These are phyloP conservation scores for Poronia punctata DNA, from an alignment of 495 filamentous ascomycete species.

Conservation along the genomic window DNA sequence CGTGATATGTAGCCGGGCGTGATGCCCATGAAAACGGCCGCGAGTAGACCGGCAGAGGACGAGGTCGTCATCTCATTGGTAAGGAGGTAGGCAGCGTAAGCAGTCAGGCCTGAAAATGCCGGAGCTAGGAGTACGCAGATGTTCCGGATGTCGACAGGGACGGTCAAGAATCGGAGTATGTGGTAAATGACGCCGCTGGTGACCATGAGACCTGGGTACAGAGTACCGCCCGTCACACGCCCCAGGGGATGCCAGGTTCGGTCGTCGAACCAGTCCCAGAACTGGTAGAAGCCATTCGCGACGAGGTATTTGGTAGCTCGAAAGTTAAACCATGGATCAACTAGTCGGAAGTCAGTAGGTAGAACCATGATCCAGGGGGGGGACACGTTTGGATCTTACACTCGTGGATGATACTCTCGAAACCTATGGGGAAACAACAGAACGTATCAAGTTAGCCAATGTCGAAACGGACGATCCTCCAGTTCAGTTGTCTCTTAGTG, in stretches of 20 bases:
- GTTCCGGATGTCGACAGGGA: constrained; percentile 98
- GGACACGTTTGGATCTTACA: constrained; percentile 53
- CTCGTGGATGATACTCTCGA: constrained; percentile 99
- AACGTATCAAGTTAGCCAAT: constrained; percentile 20
- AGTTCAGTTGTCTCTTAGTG: not conserved
- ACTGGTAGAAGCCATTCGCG: constrained; percentile 93
- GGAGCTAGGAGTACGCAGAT: constrained; percentile 96
- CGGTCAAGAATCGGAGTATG: constrained; percentile 77
- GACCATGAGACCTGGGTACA: constrained; percentile 98
- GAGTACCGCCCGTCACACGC: constrained; percentile 94
- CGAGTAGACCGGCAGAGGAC: constrained; percentile 88
- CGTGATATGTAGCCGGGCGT: constrained; percentile 95
- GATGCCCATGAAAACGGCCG: constrained; percentile 96
- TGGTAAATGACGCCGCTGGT: constrained; percentile 98
- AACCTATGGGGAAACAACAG: constrained; percentile 50
- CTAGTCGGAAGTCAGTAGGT: constrained; percentile 38
- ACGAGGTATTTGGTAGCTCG: constrained; percentile 96
- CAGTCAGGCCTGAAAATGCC: constrained; percentile 91
- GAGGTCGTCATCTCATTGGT: constrained; percentile 93
- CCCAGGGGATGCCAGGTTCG: constrained; percentile 99
- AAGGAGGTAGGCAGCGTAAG: constrained; percentile 87
- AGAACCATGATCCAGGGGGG: constrained; percentile 9
- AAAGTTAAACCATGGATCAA: constrained; percentile 99
- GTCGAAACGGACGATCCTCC: not conserved
- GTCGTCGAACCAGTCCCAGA: constrained; percentile 99